Base-by-base conservation (phyloP, 2,329 filamentous ascomycete species). In the Monosporascus sp. region DNA sequence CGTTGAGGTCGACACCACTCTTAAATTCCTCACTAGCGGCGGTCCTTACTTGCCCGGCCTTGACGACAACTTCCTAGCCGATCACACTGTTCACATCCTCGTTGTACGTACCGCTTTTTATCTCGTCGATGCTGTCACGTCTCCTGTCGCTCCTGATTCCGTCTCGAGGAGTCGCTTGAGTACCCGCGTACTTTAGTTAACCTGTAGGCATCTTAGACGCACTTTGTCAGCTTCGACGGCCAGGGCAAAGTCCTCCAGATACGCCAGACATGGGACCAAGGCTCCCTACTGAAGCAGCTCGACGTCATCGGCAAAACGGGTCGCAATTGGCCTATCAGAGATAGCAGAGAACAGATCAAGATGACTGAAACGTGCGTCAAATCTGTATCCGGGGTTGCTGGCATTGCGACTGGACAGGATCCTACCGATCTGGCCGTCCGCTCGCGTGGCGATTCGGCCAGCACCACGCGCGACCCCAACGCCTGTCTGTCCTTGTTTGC, bases 221-320 rank as follows among this genome's bases (percentile, higher is more conserved):
- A 99, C 75, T 85, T 97, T 59, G 92, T 99, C 60, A 82, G 84
- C 53, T 96, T 97, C 72, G 82, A 95, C 70, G 68, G 72, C 59
- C 72, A 87, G 47, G 82, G 84, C 68, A 91, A 90, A 74, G 97
- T 99, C 67, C 71, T 81, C 55, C 90, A 94, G 70, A 89, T 97
- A 59, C 89, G 93, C 62, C 83, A 93, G 61, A 90, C 88, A 69
- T 99, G 94, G 94, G 94, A 99, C 69, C 94, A 99, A 72, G 92
- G 86, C 56, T 88, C 90, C 51, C 82, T 99, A 41, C 82, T 99
- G 60, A 97, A 94, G 75, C 88, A 96, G 70, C 81, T 97, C 58
- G 92, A 97, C 57, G 85, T 97, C 52, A 97, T 99, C 70, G 93
- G 94, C 64, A 87, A 86, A 67, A 87, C 88, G 51, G 90, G 89